Percentiles rank a stretch among this genome's conserved stretches.
Conservation (phyloP, 768 basidiomycete genomes). For the Lentinula sp. region DNA sequence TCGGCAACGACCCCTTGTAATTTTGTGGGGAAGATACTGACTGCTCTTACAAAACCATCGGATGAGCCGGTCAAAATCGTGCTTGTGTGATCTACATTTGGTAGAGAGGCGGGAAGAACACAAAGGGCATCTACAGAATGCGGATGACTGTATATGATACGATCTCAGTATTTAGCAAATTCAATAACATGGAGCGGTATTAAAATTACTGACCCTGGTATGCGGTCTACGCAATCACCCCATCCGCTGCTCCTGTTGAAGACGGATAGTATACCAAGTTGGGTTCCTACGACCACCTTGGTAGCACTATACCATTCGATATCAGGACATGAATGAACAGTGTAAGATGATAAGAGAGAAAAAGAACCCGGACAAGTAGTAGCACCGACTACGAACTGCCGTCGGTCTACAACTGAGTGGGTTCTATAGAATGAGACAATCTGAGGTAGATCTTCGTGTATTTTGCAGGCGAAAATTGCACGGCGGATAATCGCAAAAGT, state of each 20-base stretch:
- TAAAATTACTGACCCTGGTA: slow-evolving; percentile 56
- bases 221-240: slow-evolving; percentile 87
- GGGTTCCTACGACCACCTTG: slow-evolving; percentile 86
- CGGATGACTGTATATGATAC: slow-evolving; percentile 62
- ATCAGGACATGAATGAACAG: not conserved
- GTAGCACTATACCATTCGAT: slow-evolving; percentile 40
- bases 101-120: slow-evolving; percentile 55
- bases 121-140: slow-evolving; percentile 87
- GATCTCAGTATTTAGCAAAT: not conserved
- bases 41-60: slow-evolving; percentile 84
- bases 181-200: not conserved
- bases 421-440: too few species aligned
- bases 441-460: too few species aligned
- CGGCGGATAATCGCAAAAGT: not conserved
- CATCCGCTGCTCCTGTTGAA: slow-evolving; percentile 87
- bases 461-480: not conserved
- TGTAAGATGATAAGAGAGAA: not conserved
- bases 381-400: not conserved
- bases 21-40: slow-evolving; percentile 84
- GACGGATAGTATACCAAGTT: slow-evolving; percentile 82
- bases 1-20: slow-evolving; percentile 86
- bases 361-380: not conserved
- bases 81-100: slow-evolving; percentile 55
- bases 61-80: slow-evolving; percentile 87
- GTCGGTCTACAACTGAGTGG: too few species aligned